Conservation (phyloP, 2,329 filamentous ascomycete genomes). For the Pyrenophora tritici-repentis region DNA sequence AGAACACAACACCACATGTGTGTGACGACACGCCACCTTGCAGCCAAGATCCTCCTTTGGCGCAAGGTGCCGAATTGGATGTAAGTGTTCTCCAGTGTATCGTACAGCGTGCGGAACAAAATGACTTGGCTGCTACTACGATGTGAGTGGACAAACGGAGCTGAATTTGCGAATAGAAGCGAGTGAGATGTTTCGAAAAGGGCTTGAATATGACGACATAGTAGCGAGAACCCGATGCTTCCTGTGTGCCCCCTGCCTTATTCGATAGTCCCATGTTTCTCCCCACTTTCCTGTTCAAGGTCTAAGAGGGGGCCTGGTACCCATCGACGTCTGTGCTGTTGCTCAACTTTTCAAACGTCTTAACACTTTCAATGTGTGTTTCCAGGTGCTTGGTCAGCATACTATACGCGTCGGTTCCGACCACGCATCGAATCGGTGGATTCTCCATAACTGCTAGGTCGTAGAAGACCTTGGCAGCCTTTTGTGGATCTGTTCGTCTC, state of each 20-base stretch:
- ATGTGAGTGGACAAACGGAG: no score
- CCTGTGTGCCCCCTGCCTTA: neutral
- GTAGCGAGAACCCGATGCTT: neutral
- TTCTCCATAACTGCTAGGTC: constrained; percentile 59
- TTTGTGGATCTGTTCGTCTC: constrained; percentile 50
- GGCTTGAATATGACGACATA: neutral
- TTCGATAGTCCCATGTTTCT: neutral
- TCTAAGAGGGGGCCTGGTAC: constrained; percentile 37
- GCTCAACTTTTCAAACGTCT: constrained; percentile 56
- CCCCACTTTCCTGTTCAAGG: neutral
- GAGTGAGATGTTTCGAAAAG: no score
- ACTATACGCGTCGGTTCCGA: constrained; percentile 60
- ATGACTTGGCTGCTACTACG: no score
- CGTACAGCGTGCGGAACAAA: neutral
- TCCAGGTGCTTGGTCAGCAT: constrained; percentile 58
- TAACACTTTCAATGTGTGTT: constrained; percentile 54
- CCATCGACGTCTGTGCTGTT: constrained; percentile 56
- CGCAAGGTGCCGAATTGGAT: neutral
- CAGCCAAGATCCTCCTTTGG: neutral
- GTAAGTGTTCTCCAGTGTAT: neutral
- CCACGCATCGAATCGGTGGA: constrained; percentile 58
- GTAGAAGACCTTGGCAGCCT: constrained; percentile 59
- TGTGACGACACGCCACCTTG: constrained; percentile 8
- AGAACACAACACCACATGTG: constrained; percentile 12
- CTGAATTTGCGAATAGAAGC: neutral